Evolutionary conservation across 306 rosid genomes (phyloP).

Genomic region (Ormosia semicastrata): DNA sequence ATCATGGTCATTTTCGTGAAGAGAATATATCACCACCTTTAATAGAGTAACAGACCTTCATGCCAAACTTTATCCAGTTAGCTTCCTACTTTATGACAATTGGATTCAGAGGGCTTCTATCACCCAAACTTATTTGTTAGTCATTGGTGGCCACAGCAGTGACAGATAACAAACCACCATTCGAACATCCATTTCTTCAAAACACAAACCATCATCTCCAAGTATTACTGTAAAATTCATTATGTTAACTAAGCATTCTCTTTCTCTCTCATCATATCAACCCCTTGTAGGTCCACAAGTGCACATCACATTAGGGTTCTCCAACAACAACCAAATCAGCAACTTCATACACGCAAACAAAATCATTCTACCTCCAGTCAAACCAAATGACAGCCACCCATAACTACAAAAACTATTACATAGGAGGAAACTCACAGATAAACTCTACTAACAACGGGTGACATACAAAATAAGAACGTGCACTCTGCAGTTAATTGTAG

Average conservation of each 20-base stretch:
- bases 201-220: neutral
- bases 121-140: neutral
- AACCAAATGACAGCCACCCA: neutral
- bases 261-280: neutral
- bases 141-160: neutral
- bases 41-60: neutral
- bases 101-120: neutral
- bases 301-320: neutral
- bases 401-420: neutral
- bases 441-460: neutral
- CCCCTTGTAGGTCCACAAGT: neutral
- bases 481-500: neutral
- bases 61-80: conserved; percentile 9
- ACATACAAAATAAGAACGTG: neutral
- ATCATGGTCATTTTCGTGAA: neutral
- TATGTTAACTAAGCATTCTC: neutral
- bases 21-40: neutral
- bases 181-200: conserved; percentile 13
- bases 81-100: conserved; percentile 1
- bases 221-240: neutral
- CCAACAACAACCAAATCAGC: neutral
- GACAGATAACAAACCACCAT: conserved; percentile 17
- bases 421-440: neutral
- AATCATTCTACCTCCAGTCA: neutral
- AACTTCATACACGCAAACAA: neutral